Percentiles rank a stretch among this genome's conserved stretches.
Conservation (phyloP, 345 rosid species). For the Brassica nigra region DNA sequence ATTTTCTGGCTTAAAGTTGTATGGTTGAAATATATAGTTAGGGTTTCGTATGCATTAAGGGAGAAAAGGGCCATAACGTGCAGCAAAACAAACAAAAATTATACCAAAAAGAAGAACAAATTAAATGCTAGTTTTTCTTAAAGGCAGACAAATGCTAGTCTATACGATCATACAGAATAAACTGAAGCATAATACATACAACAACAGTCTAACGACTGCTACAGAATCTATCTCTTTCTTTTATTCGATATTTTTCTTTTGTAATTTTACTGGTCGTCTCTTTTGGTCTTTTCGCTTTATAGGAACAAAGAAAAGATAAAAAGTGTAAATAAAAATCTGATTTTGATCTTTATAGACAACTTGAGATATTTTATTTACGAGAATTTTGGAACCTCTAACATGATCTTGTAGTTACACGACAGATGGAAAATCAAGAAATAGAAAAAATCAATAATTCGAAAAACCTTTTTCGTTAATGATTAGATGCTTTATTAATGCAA, state of each 20-base stretch:
- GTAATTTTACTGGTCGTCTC: not conserved
- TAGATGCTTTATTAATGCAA: constrained; percentile 2
- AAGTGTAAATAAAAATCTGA: constrained; percentile 23
- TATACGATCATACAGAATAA: not conserved
- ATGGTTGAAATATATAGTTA: constrained; percentile 7
- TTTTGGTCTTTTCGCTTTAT: constrained; percentile 20
- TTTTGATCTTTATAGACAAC: constrained; percentile 25
- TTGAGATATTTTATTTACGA: constrained; percentile 22
- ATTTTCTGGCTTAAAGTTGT: not conserved
- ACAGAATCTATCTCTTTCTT: not conserved
- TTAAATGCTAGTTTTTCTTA: too few relatives aligned
- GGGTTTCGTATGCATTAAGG: constrained; percentile 1
- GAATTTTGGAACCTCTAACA: constrained; percentile 23
- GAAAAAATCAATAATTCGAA: not conserved
- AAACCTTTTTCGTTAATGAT: not conserved
- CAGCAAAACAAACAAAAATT: not conserved
- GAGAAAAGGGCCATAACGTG: not conserved
- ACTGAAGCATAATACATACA: not conserved
- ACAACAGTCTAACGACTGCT: not conserved
- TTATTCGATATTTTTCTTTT: not conserved
- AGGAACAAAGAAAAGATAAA: constrained; percentile 21
- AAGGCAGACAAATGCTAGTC: not conserved
- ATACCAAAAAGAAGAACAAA: not conserved
- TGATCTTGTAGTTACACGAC: constrained; percentile 31
- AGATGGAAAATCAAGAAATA: constrained; percentile 11